Percentiles rank a stretch among this genome's conserved stretches.
Conservation (phyloP, 495 filamentous ascomycete genomes). For the Aspergillus coremiiformis region DNA sequence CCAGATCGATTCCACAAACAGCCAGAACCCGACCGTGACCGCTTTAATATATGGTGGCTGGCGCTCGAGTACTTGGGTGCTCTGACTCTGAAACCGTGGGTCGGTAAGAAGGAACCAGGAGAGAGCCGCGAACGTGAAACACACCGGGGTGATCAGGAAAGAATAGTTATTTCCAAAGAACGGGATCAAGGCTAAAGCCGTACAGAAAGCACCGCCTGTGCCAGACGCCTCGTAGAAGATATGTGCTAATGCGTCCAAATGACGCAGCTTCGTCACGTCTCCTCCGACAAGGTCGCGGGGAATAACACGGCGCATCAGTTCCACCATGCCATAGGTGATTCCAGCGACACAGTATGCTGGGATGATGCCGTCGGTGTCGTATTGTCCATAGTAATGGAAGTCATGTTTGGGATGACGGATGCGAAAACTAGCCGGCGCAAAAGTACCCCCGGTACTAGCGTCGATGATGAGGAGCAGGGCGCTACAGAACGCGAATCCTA, state of each 20-base stretch:
- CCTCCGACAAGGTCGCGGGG: slow-evolving; percentile 40
- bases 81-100: slow-evolving; percentile 21
- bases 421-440: slow-evolving; percentile 19
- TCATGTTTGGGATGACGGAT: slow-evolving; percentile 23
- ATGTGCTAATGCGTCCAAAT: slow-evolving; percentile 39
- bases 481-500: slow-evolving; percentile 34
- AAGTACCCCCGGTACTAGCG: slow-evolving; percentile 31
- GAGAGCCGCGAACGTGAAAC: slow-evolving; percentile 27
- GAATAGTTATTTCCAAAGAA: slow-evolving; percentile 39
- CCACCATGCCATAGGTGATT: slow-evolving; percentile 35
- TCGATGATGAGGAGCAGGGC: slow-evolving; percentile 23
- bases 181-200: slow-evolving; percentile 34
- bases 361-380: slow-evolving; percentile 38
- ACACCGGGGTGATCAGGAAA: slow-evolving; percentile 35
- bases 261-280: slow-evolving; percentile 35
- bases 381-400: slow-evolving; percentile 33
- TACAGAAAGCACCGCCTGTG: slow-evolving; percentile 36
- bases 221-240: slow-evolving; percentile 41
- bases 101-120: slow-evolving; percentile 33
- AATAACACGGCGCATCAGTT: slow-evolving; percentile 39
- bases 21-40: slow-evolving; percentile 21
- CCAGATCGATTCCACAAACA: slow-evolving; percentile 33
- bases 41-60: slow-evolving; percentile 18
- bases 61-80: slow-evolving; percentile 3
- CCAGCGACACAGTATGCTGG: slow-evolving; percentile 33